Conservation (phyloP, 148 eudicot genomes). For the Tetragonia tetragonoides region DNA sequence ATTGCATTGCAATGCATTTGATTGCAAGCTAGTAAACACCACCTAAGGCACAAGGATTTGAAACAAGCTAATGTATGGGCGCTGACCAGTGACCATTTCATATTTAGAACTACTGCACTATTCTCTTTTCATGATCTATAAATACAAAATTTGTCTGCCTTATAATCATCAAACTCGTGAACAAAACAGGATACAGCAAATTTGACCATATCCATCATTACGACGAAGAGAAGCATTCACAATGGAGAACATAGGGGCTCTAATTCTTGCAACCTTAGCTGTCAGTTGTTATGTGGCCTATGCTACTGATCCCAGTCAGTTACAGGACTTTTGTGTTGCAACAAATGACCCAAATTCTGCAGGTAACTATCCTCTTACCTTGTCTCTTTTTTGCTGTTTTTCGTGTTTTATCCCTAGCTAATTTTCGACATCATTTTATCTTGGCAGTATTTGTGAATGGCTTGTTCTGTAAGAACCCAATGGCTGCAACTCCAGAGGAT, state of each 20-base stretch:
- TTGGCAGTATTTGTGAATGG: constrained; percentile 26
- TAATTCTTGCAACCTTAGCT: constrained; percentile 3
- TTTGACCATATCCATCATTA: neutral
- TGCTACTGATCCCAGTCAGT: constrained; percentile 29
- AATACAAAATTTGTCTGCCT: no score
- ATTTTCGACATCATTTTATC: neutral
- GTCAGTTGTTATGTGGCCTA: constrained; percentile 7
- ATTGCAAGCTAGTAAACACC: no score
- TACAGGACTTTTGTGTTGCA: constrained; percentile 29
- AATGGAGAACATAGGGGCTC: constrained; percentile 1
- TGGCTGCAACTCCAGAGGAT: constrained; percentile 13
- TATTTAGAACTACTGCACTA: no score
- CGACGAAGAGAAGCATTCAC: neutral
- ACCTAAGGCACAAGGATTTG: no score
- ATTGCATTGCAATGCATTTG: no score
- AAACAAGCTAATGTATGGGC: no score
- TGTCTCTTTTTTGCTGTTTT: neutral
- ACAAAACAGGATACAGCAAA: no score
- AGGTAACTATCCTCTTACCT: neutral
- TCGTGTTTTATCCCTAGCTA: neutral
- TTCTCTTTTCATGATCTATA: no score
- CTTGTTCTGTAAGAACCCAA: constrained; percentile 24
- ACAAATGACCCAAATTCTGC: constrained; percentile 17
- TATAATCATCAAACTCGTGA: no score
- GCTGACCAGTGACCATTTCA: no score